Conservation (phyloP, 805 yeast genomes). For the Candida vaughaniae region DNA sequence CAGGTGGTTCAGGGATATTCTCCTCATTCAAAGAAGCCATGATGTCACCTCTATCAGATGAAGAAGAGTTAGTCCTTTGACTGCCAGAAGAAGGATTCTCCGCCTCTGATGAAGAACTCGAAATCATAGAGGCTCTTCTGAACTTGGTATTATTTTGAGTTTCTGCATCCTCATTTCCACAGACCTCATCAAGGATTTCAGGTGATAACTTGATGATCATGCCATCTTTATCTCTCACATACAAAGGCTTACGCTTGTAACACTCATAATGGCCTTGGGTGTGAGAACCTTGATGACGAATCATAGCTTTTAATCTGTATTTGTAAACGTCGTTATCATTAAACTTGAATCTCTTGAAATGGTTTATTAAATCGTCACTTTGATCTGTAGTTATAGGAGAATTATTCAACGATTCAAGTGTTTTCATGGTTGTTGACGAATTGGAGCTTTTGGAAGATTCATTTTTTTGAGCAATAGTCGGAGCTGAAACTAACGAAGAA, state of each 20-base stretch:
- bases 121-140: slow-evolving; percentile 10
- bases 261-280: slow-evolving; percentile 90
- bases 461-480: slow-evolving; percentile 8
- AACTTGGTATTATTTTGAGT: slow-evolving; percentile 6
- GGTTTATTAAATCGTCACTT: slow-evolving; percentile 31
- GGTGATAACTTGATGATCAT: slow-evolving; percentile 40
- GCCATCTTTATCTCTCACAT: slow-evolving; percentile 46
- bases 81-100: slow-evolving; percentile 1
- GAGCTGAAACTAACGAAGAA: slow-evolving; percentile 18
- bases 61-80: slow-evolving; percentile 8
- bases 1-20: slow-evolving; percentile 19
- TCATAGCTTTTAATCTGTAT: slow-evolving; percentile 67
- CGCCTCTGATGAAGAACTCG: slow-evolving; percentile 16
- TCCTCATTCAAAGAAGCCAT: slow-evolving; percentile 16
- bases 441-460: slow-evolving; percentile 13
- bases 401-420: slow-evolving; percentile 30
- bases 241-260: slow-evolving; percentile 70
- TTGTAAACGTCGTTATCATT: slow-evolving; percentile 41
- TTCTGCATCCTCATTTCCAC: slow-evolving; percentile 15
- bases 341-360: slow-evolving; percentile 38
- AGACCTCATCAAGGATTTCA: slow-evolving; percentile 31
- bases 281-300: slow-evolving; percentile 88
- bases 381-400: slow-evolving; percentile 41
- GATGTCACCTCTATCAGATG: slow-evolving; percentile 13
- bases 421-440: slow-evolving; percentile 10